These are phyloP conservation scores for Sicyos baderoa DNA, from an alignment of 306 rosid genomes.

Conservation along the genomic window DNA sequence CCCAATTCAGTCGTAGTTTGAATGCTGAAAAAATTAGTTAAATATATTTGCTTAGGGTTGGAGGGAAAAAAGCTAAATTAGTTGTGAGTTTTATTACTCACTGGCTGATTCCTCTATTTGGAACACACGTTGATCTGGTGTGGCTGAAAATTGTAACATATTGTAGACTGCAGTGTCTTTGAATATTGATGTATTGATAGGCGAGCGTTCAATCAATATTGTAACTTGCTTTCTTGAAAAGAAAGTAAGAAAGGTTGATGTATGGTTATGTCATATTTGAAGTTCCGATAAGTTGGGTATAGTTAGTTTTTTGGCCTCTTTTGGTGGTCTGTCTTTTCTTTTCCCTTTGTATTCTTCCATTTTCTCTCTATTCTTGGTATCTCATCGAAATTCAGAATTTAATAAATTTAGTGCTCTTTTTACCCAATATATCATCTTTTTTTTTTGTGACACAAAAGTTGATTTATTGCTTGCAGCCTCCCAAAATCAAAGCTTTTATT, in stretches of 20 bases:
- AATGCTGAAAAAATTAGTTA: neutral
- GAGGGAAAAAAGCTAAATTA: neutral
- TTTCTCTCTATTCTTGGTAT: neutral
- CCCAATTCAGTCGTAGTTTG: neutral
- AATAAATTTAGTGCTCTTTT: neutral
- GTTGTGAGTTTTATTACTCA: no score
- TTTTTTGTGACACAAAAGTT: neutral
- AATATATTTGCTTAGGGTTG: neutral
- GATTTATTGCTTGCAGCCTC: conserved; percentile 60
- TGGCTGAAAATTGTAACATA: no score
- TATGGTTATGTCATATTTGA: no score
- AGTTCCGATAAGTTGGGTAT: no score
- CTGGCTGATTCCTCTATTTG: no score
- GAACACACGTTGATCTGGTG: no score
- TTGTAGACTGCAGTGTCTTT: neutral
- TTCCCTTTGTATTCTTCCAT: neutral
- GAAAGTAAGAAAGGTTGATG: no score
- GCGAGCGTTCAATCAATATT: no score
- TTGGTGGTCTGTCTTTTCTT: neutral
- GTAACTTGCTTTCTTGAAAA: no score
- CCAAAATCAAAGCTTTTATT: conserved; percentile 75
- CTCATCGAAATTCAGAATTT: neutral
- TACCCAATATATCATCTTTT: neutral
- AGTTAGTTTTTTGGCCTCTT: neutral
- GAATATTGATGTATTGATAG: neutral